Evolutionary conservation across 2,329 filamentous ascomycete genomes (phyloP).

Genomic region (Huntiella omanensis): DNA sequence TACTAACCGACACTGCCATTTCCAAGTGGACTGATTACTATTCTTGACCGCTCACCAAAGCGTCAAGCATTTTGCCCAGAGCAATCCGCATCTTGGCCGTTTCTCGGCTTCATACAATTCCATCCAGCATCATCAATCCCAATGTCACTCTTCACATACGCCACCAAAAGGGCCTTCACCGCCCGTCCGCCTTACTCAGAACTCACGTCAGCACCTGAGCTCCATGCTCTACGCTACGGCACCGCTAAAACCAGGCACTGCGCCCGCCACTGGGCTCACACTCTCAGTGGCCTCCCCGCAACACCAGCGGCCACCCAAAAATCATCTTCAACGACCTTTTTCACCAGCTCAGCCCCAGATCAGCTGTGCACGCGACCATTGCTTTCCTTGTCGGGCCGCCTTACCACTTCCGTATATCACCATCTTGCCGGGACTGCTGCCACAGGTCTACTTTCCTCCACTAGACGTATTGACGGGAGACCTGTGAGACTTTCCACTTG

Average conservation of each 20-base stretch:
- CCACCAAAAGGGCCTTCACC: constrained; percentile 1
- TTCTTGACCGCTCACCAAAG: no score
- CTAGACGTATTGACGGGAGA: not conserved
- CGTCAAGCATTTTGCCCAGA: no score
- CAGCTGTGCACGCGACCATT: no score
- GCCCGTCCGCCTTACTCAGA: not conserved
- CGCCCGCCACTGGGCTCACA: not conserved
- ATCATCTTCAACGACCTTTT: not conserved
- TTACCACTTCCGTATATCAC: constrained; percentile 1
- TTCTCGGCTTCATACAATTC: no score
- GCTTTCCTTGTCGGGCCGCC: not conserved
- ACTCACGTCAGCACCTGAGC: not conserved
- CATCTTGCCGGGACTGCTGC: not conserved
- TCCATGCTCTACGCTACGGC: not conserved
- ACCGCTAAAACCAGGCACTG: not conserved
- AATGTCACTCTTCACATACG: constrained; percentile 9
- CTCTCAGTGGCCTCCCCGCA: not conserved
- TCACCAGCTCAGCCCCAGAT: not conserved
- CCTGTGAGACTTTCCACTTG: no score
- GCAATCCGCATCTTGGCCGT: no score
- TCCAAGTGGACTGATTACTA: no score
- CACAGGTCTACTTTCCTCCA: not conserved
- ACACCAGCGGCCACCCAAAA: not conserved
- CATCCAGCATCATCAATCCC: not conserved
- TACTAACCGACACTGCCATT: no score